Evolutionary conservation across 2,329 filamentous ascomycete species (phyloP), one percentile per base, ranked within the genome.

Genomic region (Cordyceps farinosa): DNA sequence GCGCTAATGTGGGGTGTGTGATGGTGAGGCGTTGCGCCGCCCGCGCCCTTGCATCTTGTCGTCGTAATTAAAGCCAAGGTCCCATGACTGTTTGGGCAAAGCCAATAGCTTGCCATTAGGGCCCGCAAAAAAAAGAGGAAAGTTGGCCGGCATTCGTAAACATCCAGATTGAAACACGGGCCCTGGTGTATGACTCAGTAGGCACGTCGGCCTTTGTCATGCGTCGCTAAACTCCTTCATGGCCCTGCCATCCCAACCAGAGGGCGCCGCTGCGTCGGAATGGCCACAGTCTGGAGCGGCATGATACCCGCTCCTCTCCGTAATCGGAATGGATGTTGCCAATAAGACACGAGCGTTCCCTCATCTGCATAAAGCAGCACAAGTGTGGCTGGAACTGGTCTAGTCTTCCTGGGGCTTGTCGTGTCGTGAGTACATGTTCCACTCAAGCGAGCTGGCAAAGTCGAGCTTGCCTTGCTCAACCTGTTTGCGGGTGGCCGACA

Each of bases 391-490:
- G 34, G 30, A 9, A 11, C 4, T 42, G 7, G 15, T 54, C 54
- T 66, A 68, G 38, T 68, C 64, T 48, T 79, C 76, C 3, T 73
- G 70, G 1, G 81, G 82, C 72, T 82, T 82, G 70, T 87, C 80
- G 68, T 87, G 83, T 38, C 84, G 76, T 56, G 84, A 85, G 71
- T 86, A 87, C 81, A 86, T 84, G 72, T 83, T 83, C 74, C 84
- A 87, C 74, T 87, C 85, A 5, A 82, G 75, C 10, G 80, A 81
- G 51, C 78, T 84, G 65, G 80, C 80, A 70, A 86, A 84, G 67
- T 84, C 82, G 38, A 88, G 75, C 73, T 84, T 85, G 56, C 84
- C 82, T 69, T 79, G 77, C 75, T 88, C 86, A 52, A 88, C 84
- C 69, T 88, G 82, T 66, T 82, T 81, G 59, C 86, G 77, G 2